These are phyloP conservation scores for Artemisia annua DNA, from an alignment of 129 eudicot genomes.

Conservation along the genomic window DNA sequence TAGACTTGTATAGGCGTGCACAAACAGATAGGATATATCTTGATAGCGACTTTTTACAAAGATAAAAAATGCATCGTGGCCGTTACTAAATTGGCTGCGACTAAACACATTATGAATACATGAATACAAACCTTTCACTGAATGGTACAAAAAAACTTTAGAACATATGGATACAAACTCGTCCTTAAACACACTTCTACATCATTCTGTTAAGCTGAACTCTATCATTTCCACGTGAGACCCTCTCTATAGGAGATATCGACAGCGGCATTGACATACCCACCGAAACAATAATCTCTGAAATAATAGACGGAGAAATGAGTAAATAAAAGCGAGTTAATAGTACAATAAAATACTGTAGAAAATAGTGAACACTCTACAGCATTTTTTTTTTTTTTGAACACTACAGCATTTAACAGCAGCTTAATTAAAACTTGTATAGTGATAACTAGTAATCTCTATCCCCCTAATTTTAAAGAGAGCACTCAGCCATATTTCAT, in stretches of 20 bases:
- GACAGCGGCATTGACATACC: conserved; percentile 96
- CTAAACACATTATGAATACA: conserved; percentile 17
- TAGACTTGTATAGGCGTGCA: not conserved
- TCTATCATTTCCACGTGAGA: conserved; percentile 44
- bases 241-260: conserved; percentile 64
- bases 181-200: conserved; percentile 24
- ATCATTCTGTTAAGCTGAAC: conserved; percentile 61
- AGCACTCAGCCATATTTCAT: no score
- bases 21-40: conserved; percentile 9
- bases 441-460: no score
- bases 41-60: conserved; percentile 29
- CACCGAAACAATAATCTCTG: conserved; percentile 94
- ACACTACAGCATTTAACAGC: no score
- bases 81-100: conserved; percentile 19
- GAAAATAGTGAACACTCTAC: no score
- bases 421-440: no score
- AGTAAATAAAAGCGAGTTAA: not conserved
- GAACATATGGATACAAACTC: conserved; percentile 14
- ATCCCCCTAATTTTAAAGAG: no score
- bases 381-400: no score
- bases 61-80: conserved; percentile 3
- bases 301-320: conserved; percentile 5
- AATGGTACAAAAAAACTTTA: conserved; percentile 15
- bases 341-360: no score
- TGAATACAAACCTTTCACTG: conserved; percentile 25